These are phyloP conservation scores for Seminavis robusta DNA, from an alignment of 108 stramenopile species.

Conservation along the genomic window DNA sequence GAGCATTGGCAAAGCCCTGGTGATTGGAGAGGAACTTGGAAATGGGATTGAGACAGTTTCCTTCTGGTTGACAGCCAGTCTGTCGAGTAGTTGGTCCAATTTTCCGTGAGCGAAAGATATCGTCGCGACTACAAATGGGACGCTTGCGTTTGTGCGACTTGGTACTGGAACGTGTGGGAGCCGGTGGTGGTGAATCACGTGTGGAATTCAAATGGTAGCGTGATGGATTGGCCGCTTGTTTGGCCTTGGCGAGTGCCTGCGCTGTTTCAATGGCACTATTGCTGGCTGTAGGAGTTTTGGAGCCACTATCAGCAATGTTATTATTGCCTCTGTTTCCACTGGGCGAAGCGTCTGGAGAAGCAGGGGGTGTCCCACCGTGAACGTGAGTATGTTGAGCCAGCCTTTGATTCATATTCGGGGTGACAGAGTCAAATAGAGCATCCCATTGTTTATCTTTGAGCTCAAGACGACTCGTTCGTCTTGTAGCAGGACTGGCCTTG, in stretches of 20 bases:
- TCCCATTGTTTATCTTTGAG: slow-evolving; percentile 19
- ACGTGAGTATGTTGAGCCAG: too few species aligned
- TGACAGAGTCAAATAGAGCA: slow-evolving; percentile 1
- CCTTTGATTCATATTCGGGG: not conserved
- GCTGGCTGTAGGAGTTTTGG: too few species aligned
- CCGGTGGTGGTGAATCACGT: not conserved
- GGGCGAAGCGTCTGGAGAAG: not conserved
- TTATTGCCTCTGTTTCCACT: not conserved
- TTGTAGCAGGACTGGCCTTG: too few species aligned
- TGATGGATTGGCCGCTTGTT: not conserved
- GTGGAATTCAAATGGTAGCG: too few species aligned
- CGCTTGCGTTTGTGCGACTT: slow-evolving; percentile 7
- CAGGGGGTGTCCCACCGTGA: not conserved
- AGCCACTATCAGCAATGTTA: too few species aligned
- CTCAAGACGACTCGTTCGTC: slow-evolving; percentile 3
- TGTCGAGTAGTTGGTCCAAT: not conserved
- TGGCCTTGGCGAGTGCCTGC: slow-evolving; percentile 1
- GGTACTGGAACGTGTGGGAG: not conserved
- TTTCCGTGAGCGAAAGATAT: slow-evolving; percentile 18
- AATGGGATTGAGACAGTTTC: slow-evolving; percentile 18
- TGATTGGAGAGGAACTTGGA: slow-evolving; percentile 21
- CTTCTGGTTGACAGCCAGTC: too few species aligned
- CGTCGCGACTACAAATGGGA: slow-evolving; percentile 5
- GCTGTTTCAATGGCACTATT: slow-evolving; percentile 2
- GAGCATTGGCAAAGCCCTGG: slow-evolving; percentile 13